Conservation (phyloP, 345 rosid species). For the Brassica juncea region DNA sequence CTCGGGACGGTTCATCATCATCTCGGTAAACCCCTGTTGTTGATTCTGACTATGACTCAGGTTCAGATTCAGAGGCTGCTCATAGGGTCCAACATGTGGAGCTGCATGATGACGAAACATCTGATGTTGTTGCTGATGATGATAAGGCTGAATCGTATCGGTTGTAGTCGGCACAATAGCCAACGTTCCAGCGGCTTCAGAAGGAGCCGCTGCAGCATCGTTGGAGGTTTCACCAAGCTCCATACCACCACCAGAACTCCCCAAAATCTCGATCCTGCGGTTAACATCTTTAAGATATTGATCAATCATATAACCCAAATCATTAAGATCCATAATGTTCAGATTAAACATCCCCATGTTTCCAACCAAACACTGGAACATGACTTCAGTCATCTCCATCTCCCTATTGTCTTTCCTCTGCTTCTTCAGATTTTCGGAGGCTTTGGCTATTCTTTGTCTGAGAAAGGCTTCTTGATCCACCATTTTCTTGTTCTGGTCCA, state of each 20-base stretch:
- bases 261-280: background rate
- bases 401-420: slow-evolving; percentile 31
- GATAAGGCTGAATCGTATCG: background rate
- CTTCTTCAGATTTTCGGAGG: slow-evolving; percentile 1
- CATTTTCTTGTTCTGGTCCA: slow-evolving; percentile 42
- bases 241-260: background rate
- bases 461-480: slow-evolving; percentile 40
- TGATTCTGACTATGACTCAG: background rate
- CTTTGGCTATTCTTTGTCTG: slow-evolving; percentile 32
- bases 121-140: background rate
- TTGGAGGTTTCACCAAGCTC: slow-evolving; percentile 19
- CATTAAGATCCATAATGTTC: slow-evolving; percentile 40
- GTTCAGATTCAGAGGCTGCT: background rate
- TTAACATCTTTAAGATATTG: slow-evolving; percentile 31
- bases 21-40: background rate
- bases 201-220: background rate
- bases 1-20: background rate
- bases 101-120: background rate
- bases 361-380: slow-evolving; percentile 35
- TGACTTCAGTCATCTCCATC: slow-evolving; percentile 40
- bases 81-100: slow-evolving; percentile 8
- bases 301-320: slow-evolving; percentile 34
- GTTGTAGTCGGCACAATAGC: background rate
- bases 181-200: background rate
- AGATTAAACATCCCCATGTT: slow-evolving; percentile 4